phyloP scores from a whole-genome alignment of 2,329 filamentous ascomycete species.

The Aspergillus brasiliensis region DNA sequence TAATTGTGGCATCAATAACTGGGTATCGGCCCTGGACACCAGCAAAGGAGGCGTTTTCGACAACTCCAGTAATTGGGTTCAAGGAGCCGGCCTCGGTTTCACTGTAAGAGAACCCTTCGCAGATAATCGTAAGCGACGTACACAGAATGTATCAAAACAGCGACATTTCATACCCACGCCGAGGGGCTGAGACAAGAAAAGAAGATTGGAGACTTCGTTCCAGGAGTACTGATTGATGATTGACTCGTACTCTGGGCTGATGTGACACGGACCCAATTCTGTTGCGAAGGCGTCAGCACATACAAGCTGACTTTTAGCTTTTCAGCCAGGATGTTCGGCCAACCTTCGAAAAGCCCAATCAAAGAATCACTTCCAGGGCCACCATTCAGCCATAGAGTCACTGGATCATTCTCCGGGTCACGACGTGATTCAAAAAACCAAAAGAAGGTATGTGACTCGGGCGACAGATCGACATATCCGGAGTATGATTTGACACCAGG shows the following conservation, averaged over 20 bases:
- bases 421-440: constrained; percentile 61
- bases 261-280: constrained; percentile 47
- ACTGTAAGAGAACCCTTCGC: constrained; percentile 38
- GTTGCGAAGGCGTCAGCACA: constrained; percentile 17
- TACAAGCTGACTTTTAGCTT: not conserved
- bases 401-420: constrained; percentile 48
- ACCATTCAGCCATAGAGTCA: constrained; percentile 48
- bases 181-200: constrained; percentile 65
- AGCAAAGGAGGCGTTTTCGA: constrained; percentile 47
- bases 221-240: constrained; percentile 61
- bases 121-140: not conserved
- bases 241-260: constrained; percentile 48
- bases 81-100: constrained; percentile 44
- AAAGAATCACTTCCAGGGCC: constrained; percentile 46
- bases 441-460: constrained; percentile 55
- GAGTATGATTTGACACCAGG: constrained; percentile 59
- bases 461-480: constrained; percentile 57
- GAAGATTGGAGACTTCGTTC: constrained; percentile 61
- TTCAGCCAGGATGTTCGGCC: not conserved
- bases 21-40: constrained; percentile 52
- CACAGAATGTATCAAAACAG: not conserved
- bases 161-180: constrained; percentile 49
- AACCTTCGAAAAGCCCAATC: constrained; percentile 46
- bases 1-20: constrained; percentile 51
- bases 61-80: constrained; percentile 47